Evolutionary conservation across 495 filamentous ascomycete genomes (phyloP).

Genomic region (Hypoxylon rickii): DNA sequence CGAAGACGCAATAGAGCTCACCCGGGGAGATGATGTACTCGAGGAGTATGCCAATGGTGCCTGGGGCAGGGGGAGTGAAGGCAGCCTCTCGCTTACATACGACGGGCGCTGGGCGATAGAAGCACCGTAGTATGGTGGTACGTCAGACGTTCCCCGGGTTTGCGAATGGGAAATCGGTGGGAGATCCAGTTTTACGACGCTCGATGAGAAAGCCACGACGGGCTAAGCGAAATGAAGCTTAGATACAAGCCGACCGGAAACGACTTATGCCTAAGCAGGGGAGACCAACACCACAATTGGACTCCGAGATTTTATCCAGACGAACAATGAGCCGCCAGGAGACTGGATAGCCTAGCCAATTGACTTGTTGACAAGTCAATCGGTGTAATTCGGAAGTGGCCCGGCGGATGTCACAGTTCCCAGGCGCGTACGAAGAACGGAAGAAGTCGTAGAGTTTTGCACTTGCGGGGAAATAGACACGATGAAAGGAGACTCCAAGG

Average conservation of each 20-base stretch:
- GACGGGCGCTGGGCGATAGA: constrained; percentile 70
- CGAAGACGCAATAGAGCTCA: constrained; percentile 66
- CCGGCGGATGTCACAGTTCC: constrained; percentile 11
- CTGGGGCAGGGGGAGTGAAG: constrained; percentile 73
- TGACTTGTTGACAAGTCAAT: constrained; percentile 22
- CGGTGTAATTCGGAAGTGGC: constrained; percentile 2
- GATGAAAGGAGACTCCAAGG: constrained; percentile 15
- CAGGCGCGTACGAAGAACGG: constrained; percentile 21
- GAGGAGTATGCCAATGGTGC: constrained; percentile 64
- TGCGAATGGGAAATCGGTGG: constrained; percentile 90
- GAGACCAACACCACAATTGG: constrained; percentile 26
- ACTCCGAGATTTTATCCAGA: constrained; percentile 4
- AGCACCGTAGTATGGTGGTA: constrained; percentile 71
- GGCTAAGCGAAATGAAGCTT: constrained; percentile 37
- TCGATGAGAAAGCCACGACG: constrained; percentile 40
- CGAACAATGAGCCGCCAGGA: background rate
- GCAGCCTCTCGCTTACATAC: constrained; percentile 74
- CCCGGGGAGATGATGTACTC: constrained; percentile 70
- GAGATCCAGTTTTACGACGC: constrained; percentile 98
- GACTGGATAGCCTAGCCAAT: constrained; percentile 12
- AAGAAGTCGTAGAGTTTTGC: constrained; percentile 13
- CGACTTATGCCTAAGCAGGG: constrained; percentile 24
- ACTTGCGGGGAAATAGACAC: constrained; percentile 23
- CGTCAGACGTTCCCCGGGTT: constrained; percentile 83
- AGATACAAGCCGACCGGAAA: constrained; percentile 23